Conservation (phyloP, 2,329 filamentous ascomycete genomes). For the Cercospora janseana region DNA sequence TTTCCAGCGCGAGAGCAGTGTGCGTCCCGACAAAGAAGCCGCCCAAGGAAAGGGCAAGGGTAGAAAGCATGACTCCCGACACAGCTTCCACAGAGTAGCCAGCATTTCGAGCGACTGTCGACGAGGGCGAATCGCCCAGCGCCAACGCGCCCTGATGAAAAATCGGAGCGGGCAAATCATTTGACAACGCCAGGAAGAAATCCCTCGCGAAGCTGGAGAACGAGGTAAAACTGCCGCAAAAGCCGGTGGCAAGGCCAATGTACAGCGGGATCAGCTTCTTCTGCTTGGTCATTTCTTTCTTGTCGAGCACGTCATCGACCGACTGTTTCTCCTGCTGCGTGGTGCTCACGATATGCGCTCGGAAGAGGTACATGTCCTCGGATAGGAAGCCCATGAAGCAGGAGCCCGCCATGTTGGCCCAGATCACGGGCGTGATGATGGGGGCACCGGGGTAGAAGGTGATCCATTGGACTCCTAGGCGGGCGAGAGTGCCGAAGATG, state of each 20-base stretch:
- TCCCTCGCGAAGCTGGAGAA: slow-evolving; percentile 86
- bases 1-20: slow-evolving; percentile 62
- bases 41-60: slow-evolving; percentile 66
- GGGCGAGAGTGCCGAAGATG: slow-evolving; percentile 76
- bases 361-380: slow-evolving; percentile 75
- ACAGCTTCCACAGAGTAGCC: slow-evolving; percentile 84
- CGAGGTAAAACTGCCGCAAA: slow-evolving; percentile 85
- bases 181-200: slow-evolving; percentile 73
- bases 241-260: slow-evolving; percentile 80
- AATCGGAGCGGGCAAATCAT: slow-evolving; percentile 61
- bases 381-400: slow-evolving; percentile 80
- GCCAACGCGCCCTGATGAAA: slow-evolving; percentile 37
- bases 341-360: slow-evolving; percentile 59
- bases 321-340: slow-evolving; percentile 33
- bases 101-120: slow-evolving; percentile 55
- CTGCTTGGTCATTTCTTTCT: slow-evolving; percentile 45
- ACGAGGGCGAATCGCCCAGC: slow-evolving; percentile 30
- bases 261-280: slow-evolving; percentile 90
- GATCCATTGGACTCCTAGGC: slow-evolving; percentile 74
- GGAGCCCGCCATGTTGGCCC: slow-evolving; percentile 84
- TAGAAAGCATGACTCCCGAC: slow-evolving; percentile 70
- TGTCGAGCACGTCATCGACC: slow-evolving; percentile 36
- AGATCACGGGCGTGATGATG: slow-evolving; percentile 70
- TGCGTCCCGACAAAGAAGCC: slow-evolving; percentile 73
- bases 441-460: slow-evolving; percentile 78